phyloP scores from a whole-genome alignment of 352 stramenopile genomes.

The Globisporangium mamillatum region DNA sequence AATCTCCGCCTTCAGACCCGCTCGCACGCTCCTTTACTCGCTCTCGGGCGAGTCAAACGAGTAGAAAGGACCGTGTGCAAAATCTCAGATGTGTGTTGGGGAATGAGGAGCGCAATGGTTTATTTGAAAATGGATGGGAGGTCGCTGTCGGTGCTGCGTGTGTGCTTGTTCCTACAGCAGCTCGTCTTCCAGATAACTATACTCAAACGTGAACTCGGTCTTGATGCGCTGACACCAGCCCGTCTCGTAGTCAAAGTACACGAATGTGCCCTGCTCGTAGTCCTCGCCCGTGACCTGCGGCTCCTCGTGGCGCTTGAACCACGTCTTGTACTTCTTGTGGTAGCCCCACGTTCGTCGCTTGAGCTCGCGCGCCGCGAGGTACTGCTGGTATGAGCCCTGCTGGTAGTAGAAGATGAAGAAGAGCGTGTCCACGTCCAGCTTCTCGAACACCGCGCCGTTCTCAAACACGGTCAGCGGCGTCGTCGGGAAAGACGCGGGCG shows the following conservation, averaged over 20 bases:
- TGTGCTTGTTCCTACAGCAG: slow-evolving; percentile 28
- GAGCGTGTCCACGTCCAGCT: slow-evolving; percentile 96
- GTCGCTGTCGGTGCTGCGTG: neutral
- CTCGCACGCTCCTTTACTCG: no score
- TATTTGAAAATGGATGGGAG: neutral
- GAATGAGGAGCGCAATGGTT: neutral
- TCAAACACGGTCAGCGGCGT: slow-evolving; percentile 91
- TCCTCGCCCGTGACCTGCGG: slow-evolving; percentile 95
- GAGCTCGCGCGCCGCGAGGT: slow-evolving; percentile 96
- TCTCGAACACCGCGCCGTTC: slow-evolving; percentile 95
- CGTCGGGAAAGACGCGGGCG: slow-evolving; percentile 88
- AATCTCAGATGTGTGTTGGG: neutral
- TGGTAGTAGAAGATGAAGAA: slow-evolving; percentile 99
- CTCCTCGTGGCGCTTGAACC: slow-evolving; percentile 99
- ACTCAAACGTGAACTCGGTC: slow-evolving; percentile 99
- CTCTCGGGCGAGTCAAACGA: no score
- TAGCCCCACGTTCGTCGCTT: slow-evolving; percentile 99
- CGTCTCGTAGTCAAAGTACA: slow-evolving; percentile 99
- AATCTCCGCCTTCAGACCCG: no score
- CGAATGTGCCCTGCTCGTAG: slow-evolving; percentile 99
- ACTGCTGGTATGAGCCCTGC: slow-evolving; percentile 99
- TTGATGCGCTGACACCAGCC: slow-evolving; percentile 99
- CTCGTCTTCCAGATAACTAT: slow-evolving; percentile 95
- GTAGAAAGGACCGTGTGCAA: no score
- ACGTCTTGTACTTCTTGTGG: slow-evolving; percentile 99